Conservation (phyloP, 306 rosid species). For the Fragaria iinumae region DNA sequence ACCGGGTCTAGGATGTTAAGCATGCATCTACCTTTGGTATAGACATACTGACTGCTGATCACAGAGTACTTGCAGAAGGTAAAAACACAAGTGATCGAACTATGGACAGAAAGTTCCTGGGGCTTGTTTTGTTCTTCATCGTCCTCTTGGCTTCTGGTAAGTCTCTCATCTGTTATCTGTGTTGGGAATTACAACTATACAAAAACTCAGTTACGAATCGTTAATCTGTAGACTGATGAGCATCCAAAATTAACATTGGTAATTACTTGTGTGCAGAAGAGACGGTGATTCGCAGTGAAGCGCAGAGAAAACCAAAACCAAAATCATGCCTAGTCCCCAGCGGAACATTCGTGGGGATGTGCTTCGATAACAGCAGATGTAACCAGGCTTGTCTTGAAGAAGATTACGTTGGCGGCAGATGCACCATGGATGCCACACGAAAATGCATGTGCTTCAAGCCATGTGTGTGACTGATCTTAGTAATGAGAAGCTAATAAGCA, state of each 20-base stretch:
- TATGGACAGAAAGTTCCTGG: not conserved
- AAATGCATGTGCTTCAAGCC: not conserved
- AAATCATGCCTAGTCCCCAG: no score
- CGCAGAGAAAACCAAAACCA: no score
- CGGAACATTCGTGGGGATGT: not conserved
- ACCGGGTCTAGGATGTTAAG: not conserved
- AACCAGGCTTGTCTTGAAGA: not conserved
- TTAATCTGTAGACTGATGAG: not conserved
- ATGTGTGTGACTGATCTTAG: not conserved
- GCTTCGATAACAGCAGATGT: not conserved
- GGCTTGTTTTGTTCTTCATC: conserved; percentile 5
- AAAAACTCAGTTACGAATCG: not conserved
- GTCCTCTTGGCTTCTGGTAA: conserved; percentile 3
- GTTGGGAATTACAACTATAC: no score
- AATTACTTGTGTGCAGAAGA: not conserved
- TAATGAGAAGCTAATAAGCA: not conserved
- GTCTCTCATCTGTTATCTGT: no score
- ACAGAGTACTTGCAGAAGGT: not conserved
- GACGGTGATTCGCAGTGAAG: conserved; percentile 2
- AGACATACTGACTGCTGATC: not conserved
- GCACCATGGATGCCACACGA: not conserved
- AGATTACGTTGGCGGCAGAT: not conserved
- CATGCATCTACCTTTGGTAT: not conserved
- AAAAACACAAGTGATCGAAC: not conserved
- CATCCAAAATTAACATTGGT: not conserved